A percentile compares a stretch with the other conserved stretches of the same genome.
phyloP scores from a whole-genome alignment of 148 eudicot species.

The Cornus florida region DNA sequence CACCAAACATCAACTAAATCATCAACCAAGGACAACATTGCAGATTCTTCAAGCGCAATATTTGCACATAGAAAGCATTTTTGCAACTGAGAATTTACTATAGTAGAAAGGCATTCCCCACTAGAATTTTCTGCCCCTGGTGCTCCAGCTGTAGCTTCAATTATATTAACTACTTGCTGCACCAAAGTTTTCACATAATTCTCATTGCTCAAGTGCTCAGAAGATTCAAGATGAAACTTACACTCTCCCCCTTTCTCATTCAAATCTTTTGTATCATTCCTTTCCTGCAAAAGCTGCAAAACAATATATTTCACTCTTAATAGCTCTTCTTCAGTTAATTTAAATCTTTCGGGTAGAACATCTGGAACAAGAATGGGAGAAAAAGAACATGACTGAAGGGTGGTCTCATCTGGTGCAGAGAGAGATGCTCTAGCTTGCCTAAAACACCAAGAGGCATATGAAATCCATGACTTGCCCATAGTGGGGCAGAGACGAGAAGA shows the following conservation, averaged over 20 bases:
- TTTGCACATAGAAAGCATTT: slow-evolving; percentile 41
- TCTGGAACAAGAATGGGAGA: slow-evolving; percentile 59
- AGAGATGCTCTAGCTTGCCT: slow-evolving; percentile 64
- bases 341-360: slow-evolving; percentile 53
- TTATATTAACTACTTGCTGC: slow-evolving; percentile 54
- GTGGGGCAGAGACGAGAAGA: slow-evolving; percentile 79
- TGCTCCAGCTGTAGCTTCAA: slow-evolving; percentile 83
- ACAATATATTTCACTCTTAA: slow-evolving; percentile 51
- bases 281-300: slow-evolving; percentile 44
- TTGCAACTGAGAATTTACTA: slow-evolving; percentile 67
- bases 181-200: slow-evolving; percentile 38
- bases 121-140: slow-evolving; percentile 69
- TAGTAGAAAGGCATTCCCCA: slow-evolving; percentile 56
- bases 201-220: slow-evolving; percentile 26
- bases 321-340: slow-evolving; percentile 68
- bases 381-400: slow-evolving; percentile 51
- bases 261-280: slow-evolving; percentile 23
- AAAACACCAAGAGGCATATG: slow-evolving; percentile 97
- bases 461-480: slow-evolving; percentile 89
- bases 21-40: slow-evolving; percentile 38
- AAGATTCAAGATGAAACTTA: slow-evolving; percentile 25
- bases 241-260: slow-evolving; percentile 31
- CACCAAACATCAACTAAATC: slow-evolving; percentile 78
- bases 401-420: slow-evolving; percentile 33
- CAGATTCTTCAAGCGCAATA: slow-evolving; percentile 41